Conservation (phyloP, 73 alveolate species). For the Symbiodinium pilosum region DNA sequence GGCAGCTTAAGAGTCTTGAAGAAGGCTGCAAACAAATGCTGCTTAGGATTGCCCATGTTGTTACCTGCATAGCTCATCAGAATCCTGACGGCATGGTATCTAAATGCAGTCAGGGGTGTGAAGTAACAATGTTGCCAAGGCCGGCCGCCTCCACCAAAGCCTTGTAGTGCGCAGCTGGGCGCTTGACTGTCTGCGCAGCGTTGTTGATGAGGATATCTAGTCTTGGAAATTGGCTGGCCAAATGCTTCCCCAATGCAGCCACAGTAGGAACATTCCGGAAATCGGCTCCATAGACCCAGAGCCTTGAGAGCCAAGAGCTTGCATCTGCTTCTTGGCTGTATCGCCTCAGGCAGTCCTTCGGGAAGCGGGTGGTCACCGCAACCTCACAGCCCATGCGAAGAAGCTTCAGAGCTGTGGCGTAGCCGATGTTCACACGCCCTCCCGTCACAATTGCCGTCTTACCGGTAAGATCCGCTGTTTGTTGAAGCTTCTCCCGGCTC, state of each 20-base stretch:
- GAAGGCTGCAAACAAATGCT: too few species aligned
- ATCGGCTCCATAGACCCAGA: slow-evolving; percentile 54
- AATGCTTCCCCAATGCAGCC: slow-evolving; percentile 32
- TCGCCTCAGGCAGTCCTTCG: slow-evolving; percentile 71
- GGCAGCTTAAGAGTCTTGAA: too few species aligned
- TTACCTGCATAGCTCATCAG: too few species aligned
- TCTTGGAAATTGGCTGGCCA: slow-evolving; percentile 48
- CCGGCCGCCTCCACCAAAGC: slow-evolving; percentile 64
- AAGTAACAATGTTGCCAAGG: background rate
- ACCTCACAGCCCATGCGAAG: slow-evolving; percentile 95
- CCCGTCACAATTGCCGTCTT: slow-evolving; percentile 96
- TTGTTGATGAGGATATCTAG: slow-evolving; percentile 95
- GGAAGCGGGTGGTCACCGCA: slow-evolving; percentile 95
- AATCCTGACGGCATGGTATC: too few species aligned
- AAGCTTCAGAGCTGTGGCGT: slow-evolving; percentile 95
- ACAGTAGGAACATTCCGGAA: slow-evolving; percentile 77
- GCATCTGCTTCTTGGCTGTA: slow-evolving; percentile 16
- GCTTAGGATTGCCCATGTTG: too few species aligned
- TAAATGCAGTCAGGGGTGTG: too few species aligned
- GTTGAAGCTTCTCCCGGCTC: slow-evolving; percentile 30
- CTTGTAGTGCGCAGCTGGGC: slow-evolving; percentile 95
- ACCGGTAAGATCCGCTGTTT: slow-evolving; percentile 95
- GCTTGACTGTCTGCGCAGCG: slow-evolving; percentile 96
- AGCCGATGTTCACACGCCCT: slow-evolving; percentile 96
- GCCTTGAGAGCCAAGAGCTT: background rate